Evolutionary conservation across 768 basidiomycete genomes (phyloP).

Genomic region (Pulveroboletus frians): DNA sequence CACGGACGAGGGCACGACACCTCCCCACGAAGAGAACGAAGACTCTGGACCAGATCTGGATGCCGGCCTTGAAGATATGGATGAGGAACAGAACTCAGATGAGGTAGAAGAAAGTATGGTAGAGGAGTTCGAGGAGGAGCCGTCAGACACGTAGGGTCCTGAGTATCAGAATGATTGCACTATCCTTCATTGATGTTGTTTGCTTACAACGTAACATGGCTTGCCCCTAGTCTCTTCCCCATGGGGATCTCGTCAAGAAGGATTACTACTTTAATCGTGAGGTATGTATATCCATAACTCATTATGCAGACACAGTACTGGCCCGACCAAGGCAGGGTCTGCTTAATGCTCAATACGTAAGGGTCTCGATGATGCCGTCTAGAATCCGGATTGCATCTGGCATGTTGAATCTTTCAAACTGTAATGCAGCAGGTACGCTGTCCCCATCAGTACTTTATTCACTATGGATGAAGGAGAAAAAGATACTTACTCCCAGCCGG

Average conservation of each 20-base stretch:
- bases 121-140: conserved; percentile 53
- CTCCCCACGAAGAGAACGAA: conserved; percentile 36
- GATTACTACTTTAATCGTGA: background rate
- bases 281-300: background rate
- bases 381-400: conserved; percentile 81
- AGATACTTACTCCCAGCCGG: conserved; percentile 88
- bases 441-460: background rate
- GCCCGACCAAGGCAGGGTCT: background rate
- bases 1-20: conserved; percentile 26
- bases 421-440: conserved; percentile 78
- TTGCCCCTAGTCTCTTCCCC: background rate
- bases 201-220: conserved; percentile 1
- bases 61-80: conserved; percentile 40
- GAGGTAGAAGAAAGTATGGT: conserved; percentile 42
- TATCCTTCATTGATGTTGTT: background rate
- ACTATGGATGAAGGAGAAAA: background rate
- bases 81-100: conserved; percentile 39
- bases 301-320: background rate
- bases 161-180: background rate
- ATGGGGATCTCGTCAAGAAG: background rate
- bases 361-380: conserved; percentile 79
- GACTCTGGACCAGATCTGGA: conserved; percentile 36
- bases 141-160: conserved; percentile 16
- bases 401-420: conserved; percentile 89
- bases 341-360: conserved; percentile 48